phyloP scores from a whole-genome alignment of 345 rosid genomes.

The Erucastrum elatum region DNA sequence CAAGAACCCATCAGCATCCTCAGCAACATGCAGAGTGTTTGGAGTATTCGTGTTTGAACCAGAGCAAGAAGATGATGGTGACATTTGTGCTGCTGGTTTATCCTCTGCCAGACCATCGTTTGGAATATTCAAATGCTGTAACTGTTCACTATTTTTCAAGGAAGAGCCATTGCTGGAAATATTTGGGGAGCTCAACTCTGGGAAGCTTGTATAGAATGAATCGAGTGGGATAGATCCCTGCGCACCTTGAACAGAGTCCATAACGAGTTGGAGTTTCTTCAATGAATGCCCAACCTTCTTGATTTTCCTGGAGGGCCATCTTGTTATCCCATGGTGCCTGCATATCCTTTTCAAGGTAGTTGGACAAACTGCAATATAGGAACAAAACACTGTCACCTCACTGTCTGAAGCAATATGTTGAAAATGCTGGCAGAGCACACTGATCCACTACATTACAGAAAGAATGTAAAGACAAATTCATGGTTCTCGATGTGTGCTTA shows the following conservation, averaged over 20 bases:
- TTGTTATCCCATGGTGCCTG: slow-evolving; percentile 83
- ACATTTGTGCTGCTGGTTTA: slow-evolving; percentile 25
- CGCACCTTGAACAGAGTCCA: slow-evolving; percentile 92
- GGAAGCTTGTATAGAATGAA: slow-evolving; percentile 83
- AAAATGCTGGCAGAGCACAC: not conserved
- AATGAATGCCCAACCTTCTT: slow-evolving; percentile 93
- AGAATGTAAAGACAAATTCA: not conserved
- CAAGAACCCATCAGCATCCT: slow-evolving; percentile 41
- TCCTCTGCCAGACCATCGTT: slow-evolving; percentile 39
- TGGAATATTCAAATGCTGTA: slow-evolving; percentile 38
- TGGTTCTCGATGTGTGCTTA: not conserved
- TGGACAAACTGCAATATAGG: slow-evolving; percentile 80
- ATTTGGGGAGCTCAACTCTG: slow-evolving; percentile 69
- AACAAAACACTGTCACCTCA: slow-evolving; percentile 26
- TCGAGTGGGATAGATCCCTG: slow-evolving; percentile 76
- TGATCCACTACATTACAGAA: not conserved
- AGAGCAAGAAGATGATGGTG: slow-evolving; percentile 62
- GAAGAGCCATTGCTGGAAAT: slow-evolving; percentile 39
- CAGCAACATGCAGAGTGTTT: slow-evolving; percentile 30
- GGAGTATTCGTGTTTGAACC: slow-evolving; percentile 47
- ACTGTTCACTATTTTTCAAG: not conserved
- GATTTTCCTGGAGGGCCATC: slow-evolving; percentile 96
- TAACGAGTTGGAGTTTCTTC: slow-evolving; percentile 85
- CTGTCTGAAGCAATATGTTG: slow-evolving; percentile 15
- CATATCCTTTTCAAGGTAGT: slow-evolving; percentile 96